Conservation (phyloP, 2,329 filamentous ascomycete species). For the Cyphellophora europaea region DNA sequence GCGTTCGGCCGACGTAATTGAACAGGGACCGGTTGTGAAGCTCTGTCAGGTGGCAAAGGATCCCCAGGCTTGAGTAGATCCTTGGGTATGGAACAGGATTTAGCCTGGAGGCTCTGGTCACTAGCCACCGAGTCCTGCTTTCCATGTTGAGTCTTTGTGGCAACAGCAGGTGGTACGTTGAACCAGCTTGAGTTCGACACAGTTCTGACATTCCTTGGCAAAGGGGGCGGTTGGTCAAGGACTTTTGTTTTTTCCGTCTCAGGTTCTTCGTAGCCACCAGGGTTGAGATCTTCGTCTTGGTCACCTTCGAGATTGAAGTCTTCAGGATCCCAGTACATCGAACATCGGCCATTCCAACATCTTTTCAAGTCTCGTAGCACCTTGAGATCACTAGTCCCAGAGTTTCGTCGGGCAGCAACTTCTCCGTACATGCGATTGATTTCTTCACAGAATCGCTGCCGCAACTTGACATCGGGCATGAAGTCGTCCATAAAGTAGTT, state of each 20-base stretch:
- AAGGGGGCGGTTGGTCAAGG: background rate
- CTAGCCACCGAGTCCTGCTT: constrained; percentile 28
- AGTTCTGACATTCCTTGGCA: background rate
- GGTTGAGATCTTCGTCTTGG: constrained; percentile 58
- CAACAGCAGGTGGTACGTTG: background rate
- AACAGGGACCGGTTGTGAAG: constrained; percentile 33
- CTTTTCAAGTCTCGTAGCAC: constrained; percentile 92
- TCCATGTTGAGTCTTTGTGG: constrained; percentile 11
- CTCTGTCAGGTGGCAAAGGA: constrained; percentile 22
- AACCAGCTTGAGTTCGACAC: constrained; percentile 1
- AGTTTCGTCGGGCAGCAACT: constrained; percentile 41
- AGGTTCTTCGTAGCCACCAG: constrained; percentile 60
- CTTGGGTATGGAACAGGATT: constrained; percentile 51
- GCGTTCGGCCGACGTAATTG: constrained; percentile 22
- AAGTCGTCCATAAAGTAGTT: constrained; percentile 98
- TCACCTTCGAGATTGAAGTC: constrained; percentile 54
- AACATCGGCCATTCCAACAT: constrained; percentile 88
- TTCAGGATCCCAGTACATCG: constrained; percentile 74
- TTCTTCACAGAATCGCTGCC: constrained; percentile 68
- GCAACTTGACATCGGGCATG: constrained; percentile 62
- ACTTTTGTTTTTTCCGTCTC: constrained; percentile 27
- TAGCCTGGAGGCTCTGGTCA: constrained; percentile 45
- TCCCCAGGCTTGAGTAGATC: constrained; percentile 15
- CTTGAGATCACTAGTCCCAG: constrained; percentile 61
- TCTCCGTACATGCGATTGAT: constrained; percentile 57